Evolutionary conservation across 129 eudicot species (phyloP).

Genomic region (Arctium minus): DNA sequence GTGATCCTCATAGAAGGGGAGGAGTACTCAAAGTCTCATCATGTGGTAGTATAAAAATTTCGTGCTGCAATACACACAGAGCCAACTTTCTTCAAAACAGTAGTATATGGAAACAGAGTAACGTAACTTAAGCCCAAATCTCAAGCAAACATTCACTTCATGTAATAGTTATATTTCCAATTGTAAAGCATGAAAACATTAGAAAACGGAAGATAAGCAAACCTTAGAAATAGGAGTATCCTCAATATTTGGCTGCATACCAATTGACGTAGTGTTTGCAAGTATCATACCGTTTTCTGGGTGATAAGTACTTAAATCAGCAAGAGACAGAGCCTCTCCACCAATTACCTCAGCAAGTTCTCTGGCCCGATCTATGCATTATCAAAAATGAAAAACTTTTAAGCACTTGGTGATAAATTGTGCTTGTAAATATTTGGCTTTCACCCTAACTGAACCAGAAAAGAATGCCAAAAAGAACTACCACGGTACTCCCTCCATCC

Average conservation of each 20-base stretch:
- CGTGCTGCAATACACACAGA: background rate
- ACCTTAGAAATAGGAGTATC: slow-evolving; percentile 92
- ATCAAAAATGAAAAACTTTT: background rate
- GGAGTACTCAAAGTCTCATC: too few species aligned
- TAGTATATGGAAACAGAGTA: background rate
- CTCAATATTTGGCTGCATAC: slow-evolving; percentile 89
- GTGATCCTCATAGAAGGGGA: too few species aligned
- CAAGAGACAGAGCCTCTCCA: slow-evolving; percentile 80
- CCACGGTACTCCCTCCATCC: background rate
- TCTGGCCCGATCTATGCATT: slow-evolving; percentile 63
- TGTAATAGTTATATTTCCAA: background rate
- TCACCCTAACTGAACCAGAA: background rate
- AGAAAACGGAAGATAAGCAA: slow-evolving; percentile 16
- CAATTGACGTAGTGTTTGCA: slow-evolving; percentile 93
- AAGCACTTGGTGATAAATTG: background rate
- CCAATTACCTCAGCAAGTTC: slow-evolving; percentile 72
- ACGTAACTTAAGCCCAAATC: background rate
- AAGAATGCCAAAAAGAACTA: background rate
- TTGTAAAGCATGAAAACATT: background rate
- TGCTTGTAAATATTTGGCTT: slow-evolving; percentile 6
- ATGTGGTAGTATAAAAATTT: too few species aligned
- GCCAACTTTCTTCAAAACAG: background rate
- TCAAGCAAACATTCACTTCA: background rate
- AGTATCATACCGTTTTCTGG: slow-evolving; percentile 88
- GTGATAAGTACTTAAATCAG: slow-evolving; percentile 51